Evolutionary conservation across 257 asterid species (phyloP), one percentile per base, ranked within the genome.

Genomic region (Solanum peruvianum): DNA sequence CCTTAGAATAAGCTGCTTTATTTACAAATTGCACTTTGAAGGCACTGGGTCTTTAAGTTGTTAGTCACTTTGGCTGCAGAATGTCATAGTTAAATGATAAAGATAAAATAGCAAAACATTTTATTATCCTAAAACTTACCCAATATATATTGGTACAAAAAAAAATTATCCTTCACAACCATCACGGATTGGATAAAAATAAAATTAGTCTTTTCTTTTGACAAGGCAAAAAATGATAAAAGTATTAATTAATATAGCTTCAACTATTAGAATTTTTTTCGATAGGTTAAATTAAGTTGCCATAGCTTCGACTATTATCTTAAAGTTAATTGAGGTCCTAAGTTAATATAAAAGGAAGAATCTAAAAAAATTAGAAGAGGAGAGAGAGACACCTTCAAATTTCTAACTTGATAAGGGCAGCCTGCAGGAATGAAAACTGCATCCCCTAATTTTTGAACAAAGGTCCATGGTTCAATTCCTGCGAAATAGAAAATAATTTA

Each of bases 391-490:
- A 96, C 98, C 98, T 94, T 95, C 76, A 96, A 90, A 88, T 96
- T 96, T 90, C 99, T 90, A 85, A 96, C 98, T 93, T 96, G 99
- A 89, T 95, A 96, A 82, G 99, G 98, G 87, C 98, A 96, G 41
- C 99, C 98, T 4, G 98, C 98, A 86, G 99, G 99, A 87, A 96
- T 92, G 75, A 95, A 90, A 81, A 96, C 98, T 25, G 98, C 99
- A 87, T 96, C 99, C 21, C 97, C 98, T 77, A 94, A 73, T 58
- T 91, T 94, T 91, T 96, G 96, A 86, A 95, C 87, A 75, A 96
- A 96, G 27, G 98, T 93, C 99, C 99, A 94, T 49, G 99, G 96
- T 87, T 96, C 99, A 29, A 96, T 89, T 75, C 98, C 99, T 96
- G 49, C 29, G 29, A 23, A 42, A 77, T 5, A 35, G 42, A 33